Base-by-base conservation (phyloP, 345 rosid genomes). In the Eucalyptus rudis region DNA sequence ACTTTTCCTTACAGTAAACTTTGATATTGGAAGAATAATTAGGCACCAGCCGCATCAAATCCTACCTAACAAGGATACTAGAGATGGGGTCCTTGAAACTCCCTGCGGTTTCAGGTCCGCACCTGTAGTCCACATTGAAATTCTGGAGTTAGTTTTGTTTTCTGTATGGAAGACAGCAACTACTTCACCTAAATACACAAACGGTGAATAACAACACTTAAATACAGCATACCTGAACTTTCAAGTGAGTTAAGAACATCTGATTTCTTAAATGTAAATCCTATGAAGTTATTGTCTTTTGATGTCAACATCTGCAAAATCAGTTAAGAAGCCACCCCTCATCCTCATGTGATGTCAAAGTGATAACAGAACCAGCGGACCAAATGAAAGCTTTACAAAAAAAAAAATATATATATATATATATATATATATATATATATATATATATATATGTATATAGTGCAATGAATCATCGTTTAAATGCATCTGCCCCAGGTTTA, bases 191-290 rank as follows among this genome's bases (percentile, higher is more conserved):
- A 76, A 76, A 76, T 76, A 43, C 83, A 76, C 43, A 76, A 7
- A 40, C 83, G 83, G 81, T 36, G 7, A 68, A 68, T 33, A 68
- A 33, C 81, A 68, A 33, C 81, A 68, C 83, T 76, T 22, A 36
- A 20, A 88, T 86, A 87, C 87, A 88, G 87, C 89, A 40, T 93
- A 98, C 99, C 98, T 93, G 98, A 92, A 92, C 89, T 95, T 88
- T 95, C 96, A 86, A 98, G 90, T 49, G 99, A 94, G 90, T 93
- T 96, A 79, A 93, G 92, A 88, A 94, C 92, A 88, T 97, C 99
- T 64, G 99, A 96, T 91, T 98, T 97, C 92, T 94, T 96, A 91
- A 91, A 98, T 79, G 99, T 98, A 90, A 95, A 97, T 92, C 99
- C 99, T 33, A 98, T 95, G 95, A 98, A 98, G 89, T 97, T 96